phyloP scores from a whole-genome alignment of 495 filamentous ascomycete genomes.

The Aspergillus coremiiformis region DNA sequence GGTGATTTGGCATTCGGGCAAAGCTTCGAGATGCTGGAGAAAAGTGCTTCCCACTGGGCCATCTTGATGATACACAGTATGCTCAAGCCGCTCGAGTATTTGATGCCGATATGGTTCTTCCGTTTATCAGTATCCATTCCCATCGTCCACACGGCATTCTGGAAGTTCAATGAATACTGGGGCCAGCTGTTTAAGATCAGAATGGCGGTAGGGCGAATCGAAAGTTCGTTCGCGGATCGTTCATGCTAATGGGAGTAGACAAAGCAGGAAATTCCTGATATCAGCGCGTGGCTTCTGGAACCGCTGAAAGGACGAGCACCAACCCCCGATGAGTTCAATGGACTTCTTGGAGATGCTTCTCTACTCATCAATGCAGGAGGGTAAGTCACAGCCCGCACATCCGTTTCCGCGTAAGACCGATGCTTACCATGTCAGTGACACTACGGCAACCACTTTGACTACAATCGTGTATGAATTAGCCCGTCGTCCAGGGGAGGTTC shows the following conservation, averaged over 20 bases:
- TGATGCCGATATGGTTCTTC: slow-evolving; percentile 15
- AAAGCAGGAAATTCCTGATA: slow-evolving; percentile 11
- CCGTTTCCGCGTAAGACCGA: neutral
- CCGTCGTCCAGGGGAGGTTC: slow-evolving; percentile 28
- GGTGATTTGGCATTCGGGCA: slow-evolving; percentile 33
- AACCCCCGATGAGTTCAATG: slow-evolving; percentile 11
- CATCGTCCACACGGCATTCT: too few relatives aligned
- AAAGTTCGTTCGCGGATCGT: neutral
- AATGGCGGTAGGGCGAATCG: neutral
- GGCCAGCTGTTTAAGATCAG: neutral
- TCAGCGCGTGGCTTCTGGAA: slow-evolving; percentile 19
- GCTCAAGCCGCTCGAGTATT: slow-evolving; percentile 3
- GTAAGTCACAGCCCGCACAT: slow-evolving; percentile 2
- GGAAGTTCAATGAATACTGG: neutral
- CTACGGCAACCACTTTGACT: slow-evolving; percentile 45
- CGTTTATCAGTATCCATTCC: too few relatives aligned
- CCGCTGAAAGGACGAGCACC: slow-evolving; percentile 10
- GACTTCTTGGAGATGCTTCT: slow-evolving; percentile 22
- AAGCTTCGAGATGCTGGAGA: slow-evolving; percentile 29
- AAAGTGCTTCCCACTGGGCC: slow-evolving; percentile 17
- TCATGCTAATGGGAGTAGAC: neutral
- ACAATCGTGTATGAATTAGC: slow-evolving; percentile 43
- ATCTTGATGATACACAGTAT: slow-evolving; percentile 16
- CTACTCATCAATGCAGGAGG: slow-evolving; percentile 28
- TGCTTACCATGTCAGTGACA: slow-evolving; percentile 39